phyloP scores from a whole-genome alignment of 129 eudicot species.

The Ambrosia trifida region DNA sequence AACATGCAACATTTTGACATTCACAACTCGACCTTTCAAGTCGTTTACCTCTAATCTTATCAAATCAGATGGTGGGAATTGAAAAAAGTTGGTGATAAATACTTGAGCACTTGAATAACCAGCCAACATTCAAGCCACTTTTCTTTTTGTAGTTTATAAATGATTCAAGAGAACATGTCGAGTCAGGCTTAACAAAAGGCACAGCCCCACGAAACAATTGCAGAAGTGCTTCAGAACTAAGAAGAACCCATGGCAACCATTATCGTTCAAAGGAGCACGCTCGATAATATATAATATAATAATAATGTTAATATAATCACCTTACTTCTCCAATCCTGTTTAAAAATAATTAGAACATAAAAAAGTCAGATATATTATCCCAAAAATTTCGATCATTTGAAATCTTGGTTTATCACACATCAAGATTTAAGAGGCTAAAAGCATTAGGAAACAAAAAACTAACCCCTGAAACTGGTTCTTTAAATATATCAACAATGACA shows the following conservation, averaged over 20 bases:
- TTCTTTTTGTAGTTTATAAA: constrained; percentile 32
- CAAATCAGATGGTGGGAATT: constrained; percentile 9
- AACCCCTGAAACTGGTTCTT: not conserved
- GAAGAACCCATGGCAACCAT: constrained; percentile 41
- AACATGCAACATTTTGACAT: constrained; percentile 45
- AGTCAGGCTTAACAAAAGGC: constrained; percentile 37
- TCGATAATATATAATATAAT: not conserved
- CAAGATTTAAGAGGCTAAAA: constrained; percentile 12
- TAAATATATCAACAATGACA: not conserved
- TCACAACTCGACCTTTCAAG: constrained; percentile 23
- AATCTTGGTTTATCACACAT: constrained; percentile 9
- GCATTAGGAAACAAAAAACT: not conserved
- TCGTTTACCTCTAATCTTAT: constrained; percentile 6
- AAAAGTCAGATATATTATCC: too few species aligned
- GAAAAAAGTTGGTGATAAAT: constrained; percentile 19
- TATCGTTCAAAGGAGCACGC: not conserved
- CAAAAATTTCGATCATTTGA: not conserved
- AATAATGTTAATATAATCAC: constrained; percentile 7
- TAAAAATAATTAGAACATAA: too few species aligned
- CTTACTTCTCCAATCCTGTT: too few species aligned
- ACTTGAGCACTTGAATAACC: constrained; percentile 28
- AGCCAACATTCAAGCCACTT: constrained; percentile 25
- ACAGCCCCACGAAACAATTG: constrained; percentile 43
- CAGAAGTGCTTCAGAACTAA: constrained; percentile 38
- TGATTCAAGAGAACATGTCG: constrained; percentile 30